Evolutionary conservation across 2,329 filamentous ascomycete species (phyloP), one percentile per base, ranked within the genome.

Genomic region (Aspergillus versicolor): DNA sequence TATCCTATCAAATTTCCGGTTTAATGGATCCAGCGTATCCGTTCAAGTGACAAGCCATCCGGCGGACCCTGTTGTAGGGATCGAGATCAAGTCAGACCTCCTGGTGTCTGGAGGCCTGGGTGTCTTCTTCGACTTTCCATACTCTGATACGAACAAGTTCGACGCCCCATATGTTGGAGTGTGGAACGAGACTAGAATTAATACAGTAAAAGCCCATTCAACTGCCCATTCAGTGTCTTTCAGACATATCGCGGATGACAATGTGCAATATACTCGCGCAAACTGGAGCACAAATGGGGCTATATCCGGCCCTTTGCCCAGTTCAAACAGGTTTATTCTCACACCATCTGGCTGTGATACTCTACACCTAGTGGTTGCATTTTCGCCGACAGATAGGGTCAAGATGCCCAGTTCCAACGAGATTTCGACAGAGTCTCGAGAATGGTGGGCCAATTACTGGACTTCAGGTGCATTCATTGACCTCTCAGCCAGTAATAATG

Each of bases 101-200:
- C 60, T 83, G 7, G 27, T 30, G 9, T 65, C 62, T 4, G 59
- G 61, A 1, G 75, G 72, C 0, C 61, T 84, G 7, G 76, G 78
- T 0, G 64, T 83, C 5, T 82, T 82, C 61, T 76, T 84, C 54
- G 81, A 84, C 53, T 84, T 81, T 54, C 81, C 82, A 3, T 52
- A 45, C n/a, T 78, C 80, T 52, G 78, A 74, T 15, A 73, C 67
- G 24, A 79, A 81, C 61, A 83, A 83, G 61, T 84, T 83, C 55
- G 80, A 83, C 38, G 80, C 79, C 2, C 81, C 82, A 1, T 84
- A 79, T 58, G 81, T 84, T 2, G 81, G 81, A 1, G 66, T 81
- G 4, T 82, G 78, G 68, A 80, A 82, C 63, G 76, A 75, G 62
- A 9, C 74, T 67, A 5, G 65, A 64, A 2, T 72, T 80, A 52